phyloP scores from a whole-genome alignment of 2,329 filamentous ascomycete species.

The Macrophomina pseudophaseolina region DNA sequence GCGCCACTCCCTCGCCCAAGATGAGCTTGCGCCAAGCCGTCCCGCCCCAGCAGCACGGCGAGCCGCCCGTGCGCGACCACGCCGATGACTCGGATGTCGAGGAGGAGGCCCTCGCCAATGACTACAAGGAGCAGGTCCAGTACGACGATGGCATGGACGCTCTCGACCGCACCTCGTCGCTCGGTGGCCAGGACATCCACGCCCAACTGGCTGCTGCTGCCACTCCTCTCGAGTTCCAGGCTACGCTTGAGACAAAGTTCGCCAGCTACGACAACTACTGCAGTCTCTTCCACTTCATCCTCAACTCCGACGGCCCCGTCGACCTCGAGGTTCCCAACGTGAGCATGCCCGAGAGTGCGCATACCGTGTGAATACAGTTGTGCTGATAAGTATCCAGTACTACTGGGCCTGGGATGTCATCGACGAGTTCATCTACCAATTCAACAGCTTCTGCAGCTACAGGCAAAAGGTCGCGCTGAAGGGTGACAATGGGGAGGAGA shows the following conservation, averaged over 20 bases:
- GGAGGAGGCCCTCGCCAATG: constrained; percentile 93
- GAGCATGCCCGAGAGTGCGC: constrained; percentile 49
- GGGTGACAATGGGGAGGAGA: constrained; percentile 88
- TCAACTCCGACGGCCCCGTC: constrained; percentile 98
- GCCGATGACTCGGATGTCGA: constrained; percentile 91
- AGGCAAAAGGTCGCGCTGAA: constrained; percentile 85
- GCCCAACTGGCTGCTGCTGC: constrained; percentile 88
- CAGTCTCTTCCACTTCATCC: constrained; percentile 97
- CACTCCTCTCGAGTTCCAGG: constrained; percentile 94
- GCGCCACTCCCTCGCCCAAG: constrained; percentile 24
- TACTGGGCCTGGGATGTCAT: constrained; percentile 99
- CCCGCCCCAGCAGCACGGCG: constrained; percentile 48
- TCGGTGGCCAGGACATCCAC: constrained; percentile 88
- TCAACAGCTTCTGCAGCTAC: constrained; percentile 99
- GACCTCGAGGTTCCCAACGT: constrained; percentile 96
- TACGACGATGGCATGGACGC: constrained; percentile 87
- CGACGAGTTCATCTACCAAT: constrained; percentile 99
- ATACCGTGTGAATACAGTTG: not conserved
- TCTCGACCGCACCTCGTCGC: constrained; percentile 69
- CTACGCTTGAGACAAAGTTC: constrained; percentile 95
- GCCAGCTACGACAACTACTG: constrained; percentile 99
- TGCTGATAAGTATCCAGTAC: constrained; percentile 64
- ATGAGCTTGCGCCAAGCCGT: constrained; percentile 47
- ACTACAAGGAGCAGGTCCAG: constrained; percentile 93
- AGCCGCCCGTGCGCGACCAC: constrained; percentile 43